Conservation (phyloP, 768 basidiomycete species). For the Leccinum arenicola region DNA sequence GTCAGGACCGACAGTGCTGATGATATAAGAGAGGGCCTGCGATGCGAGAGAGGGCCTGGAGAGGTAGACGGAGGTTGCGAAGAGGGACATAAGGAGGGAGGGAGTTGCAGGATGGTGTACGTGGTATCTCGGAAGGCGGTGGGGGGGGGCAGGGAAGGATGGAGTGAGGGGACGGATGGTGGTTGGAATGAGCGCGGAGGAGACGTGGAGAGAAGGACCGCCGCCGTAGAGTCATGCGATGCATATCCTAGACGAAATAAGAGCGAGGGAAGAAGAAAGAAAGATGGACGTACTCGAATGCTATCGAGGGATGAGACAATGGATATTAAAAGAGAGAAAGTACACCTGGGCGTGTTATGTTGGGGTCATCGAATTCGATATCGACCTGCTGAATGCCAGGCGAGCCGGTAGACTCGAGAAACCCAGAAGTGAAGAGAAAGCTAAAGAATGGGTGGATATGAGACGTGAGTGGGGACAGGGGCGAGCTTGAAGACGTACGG, state of each 20-base stretch:
- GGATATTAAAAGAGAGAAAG: constrained; percentile 7
- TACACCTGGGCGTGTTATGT: constrained; percentile 85
- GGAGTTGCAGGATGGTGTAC: constrained; percentile 73
- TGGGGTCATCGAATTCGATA: constrained; percentile 76
- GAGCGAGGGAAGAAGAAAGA: constrained; percentile 1
- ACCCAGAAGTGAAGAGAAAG: constrained; percentile 81
- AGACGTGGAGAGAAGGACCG: constrained; percentile 70
- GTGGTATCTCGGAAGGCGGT: constrained; percentile 34
- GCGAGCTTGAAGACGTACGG: constrained; percentile 45
- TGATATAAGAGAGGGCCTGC: constrained; percentile 65
- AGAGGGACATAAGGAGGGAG: constrained; percentile 77
- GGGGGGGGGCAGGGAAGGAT: constrained; percentile 42
- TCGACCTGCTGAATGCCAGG: constrained; percentile 51
- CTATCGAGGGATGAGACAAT: constrained; percentile 36
- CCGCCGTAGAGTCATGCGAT: constrained; percentile 86
- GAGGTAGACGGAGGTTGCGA: constrained; percentile 85
- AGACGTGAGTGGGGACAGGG: constrained; percentile 1
- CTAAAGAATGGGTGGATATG: constrained; percentile 63
- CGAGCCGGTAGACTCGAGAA: constrained; percentile 52
- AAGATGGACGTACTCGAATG: constrained; percentile 74
- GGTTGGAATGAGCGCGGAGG: constrained; percentile 62
- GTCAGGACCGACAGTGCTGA: constrained; percentile 32
- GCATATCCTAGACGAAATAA: constrained; percentile 57
- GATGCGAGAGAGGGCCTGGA: constrained; percentile 75
- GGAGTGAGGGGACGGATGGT: constrained; percentile 68